phyloP scores from a whole-genome alignment of 2,329 filamentous ascomycete genomes.

The Parascedosporium putredinis region DNA sequence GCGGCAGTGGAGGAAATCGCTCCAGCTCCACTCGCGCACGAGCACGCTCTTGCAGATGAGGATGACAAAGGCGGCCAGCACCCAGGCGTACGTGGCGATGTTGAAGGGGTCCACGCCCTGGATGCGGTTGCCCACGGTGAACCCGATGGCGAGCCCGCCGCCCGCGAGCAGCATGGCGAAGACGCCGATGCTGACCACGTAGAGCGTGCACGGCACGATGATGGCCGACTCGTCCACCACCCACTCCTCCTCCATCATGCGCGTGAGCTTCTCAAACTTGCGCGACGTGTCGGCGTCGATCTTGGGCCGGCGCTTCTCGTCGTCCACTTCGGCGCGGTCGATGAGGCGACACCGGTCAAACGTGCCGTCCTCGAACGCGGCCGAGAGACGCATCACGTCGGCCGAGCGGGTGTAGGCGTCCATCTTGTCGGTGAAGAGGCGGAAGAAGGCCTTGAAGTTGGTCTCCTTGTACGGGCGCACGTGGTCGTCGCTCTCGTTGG shows the following conservation, averaged over 20 bases:
- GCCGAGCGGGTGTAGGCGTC: neutral
- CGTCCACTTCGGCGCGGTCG: neutral
- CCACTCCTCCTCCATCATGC: neutral
- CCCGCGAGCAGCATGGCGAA: conserved; percentile 11
- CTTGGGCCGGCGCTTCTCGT: neutral
- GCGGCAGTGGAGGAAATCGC: conserved; percentile 17
- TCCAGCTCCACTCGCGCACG: conserved; percentile 19
- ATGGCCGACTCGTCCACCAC: neutral
- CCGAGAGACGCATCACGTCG: neutral
- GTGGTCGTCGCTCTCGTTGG: neutral
- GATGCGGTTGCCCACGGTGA: conserved; percentile 17
- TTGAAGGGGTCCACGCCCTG: conserved; percentile 21
- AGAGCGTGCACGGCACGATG: conserved; percentile 1
- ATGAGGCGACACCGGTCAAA: neutral
- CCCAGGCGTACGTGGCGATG: conserved; percentile 18
- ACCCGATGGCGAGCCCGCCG: conserved; percentile 17
- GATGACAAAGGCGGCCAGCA: conserved; percentile 16
- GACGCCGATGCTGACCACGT: neutral
- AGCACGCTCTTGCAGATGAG: conserved; percentile 16
- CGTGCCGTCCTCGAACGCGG: neutral
- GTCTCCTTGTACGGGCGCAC: conserved; percentile 2
- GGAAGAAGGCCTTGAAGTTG: conserved; percentile 9
- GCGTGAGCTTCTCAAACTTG: neutral
- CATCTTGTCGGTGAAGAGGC: conserved; percentile 4
- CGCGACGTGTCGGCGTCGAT: neutral